Base-by-base conservation (phyloP, 257 asterid species). In the Ophiorrhiza pumila region DNA sequence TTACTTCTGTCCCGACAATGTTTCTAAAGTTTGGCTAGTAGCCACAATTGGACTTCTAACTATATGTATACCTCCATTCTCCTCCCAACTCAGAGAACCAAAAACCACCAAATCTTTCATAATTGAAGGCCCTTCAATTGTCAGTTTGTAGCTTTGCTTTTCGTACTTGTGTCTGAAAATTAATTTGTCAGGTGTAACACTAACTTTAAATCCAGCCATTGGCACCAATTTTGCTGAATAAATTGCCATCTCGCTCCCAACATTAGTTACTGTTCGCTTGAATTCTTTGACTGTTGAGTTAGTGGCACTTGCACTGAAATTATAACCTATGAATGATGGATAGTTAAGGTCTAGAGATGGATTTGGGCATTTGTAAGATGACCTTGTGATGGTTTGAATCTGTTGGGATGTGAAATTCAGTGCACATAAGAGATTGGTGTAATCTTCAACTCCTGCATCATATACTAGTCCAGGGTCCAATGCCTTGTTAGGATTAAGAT, bases 251-350 rank as follows among this genome's bases (percentile, higher is more conserved):
- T 65, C 85, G 47, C 79, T 87, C 47, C 93, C 88, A 12, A 86
- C 35, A 42, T 91, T 89, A 2, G 97, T 89, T 39, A 89, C 85
- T 15, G 88, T 91, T 50, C 96, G 83, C 2, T 43, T 64, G 67
- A 84, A 91, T 75, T 86, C 89, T 37, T 75, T 75, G 2, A 68
- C 70, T 20, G 71, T 64, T 39, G 83, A 42, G 6, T n/a, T 49
- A 0, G 42, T 77, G 70, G 41, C 65, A n/a, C 46, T 77, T 0
- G 37, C 53, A 5, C 59, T 76, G 80, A 87, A 85, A 74, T n/a
- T n/a, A n/a, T 73, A 85, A 31, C 82, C 90, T 12, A 91, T 82
- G 82, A 91, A 89, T 0, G 97, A 91, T 10, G 97, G 96, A 52
- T 89, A 91, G 49, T 91, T 91, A 58, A 91, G 78, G 78, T 91